Conservation (phyloP, 139 green algal genomes). For the Tetraselmis striata region DNA sequence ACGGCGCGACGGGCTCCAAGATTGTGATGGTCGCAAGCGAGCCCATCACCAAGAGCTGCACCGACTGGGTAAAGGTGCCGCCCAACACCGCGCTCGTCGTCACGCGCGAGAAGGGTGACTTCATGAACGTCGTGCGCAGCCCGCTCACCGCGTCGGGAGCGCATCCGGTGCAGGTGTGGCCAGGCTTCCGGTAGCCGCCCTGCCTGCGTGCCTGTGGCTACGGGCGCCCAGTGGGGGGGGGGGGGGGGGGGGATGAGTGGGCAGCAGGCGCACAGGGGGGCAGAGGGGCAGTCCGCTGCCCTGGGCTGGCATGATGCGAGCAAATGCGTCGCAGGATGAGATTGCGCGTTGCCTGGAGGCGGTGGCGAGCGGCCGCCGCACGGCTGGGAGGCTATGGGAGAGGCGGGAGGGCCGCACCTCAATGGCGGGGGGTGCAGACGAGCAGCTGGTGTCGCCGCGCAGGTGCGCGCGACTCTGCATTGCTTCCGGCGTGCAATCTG, state of each 20-base stretch:
- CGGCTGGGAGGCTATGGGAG: background rate
- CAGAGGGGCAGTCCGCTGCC: too few relatives aligned
- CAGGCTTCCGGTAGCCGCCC: too few relatives aligned
- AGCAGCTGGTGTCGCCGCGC: background rate
- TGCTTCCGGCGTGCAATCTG: too few relatives aligned
- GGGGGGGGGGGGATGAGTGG: too few relatives aligned
- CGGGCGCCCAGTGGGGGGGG: too few relatives aligned
- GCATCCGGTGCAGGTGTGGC: slow-evolving; percentile 32
- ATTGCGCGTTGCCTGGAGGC: slow-evolving; percentile 22
- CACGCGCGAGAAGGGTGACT: slow-evolving; percentile 65
- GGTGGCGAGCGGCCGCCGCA: slow-evolving; percentile 2
- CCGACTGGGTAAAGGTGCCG: slow-evolving; percentile 85
- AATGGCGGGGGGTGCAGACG: slow-evolving; percentile 13
- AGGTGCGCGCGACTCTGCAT: too few relatives aligned
- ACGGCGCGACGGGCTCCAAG: slow-evolving; percentile 50
- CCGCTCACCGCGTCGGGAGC: slow-evolving; percentile 28
- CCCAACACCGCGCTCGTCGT: slow-evolving; percentile 75
- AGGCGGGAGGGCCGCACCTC: slow-evolving; percentile 4
- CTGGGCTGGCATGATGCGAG: too few relatives aligned
- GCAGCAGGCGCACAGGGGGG: too few relatives aligned
- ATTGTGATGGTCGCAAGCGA: slow-evolving; percentile 86
- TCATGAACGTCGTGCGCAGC: slow-evolving; percentile 66
- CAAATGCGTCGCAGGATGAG: too few relatives aligned
- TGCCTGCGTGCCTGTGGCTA: too few relatives aligned
- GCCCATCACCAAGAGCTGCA: slow-evolving; percentile 75